phyloP scores from a whole-genome alignment of 2,329 filamentous ascomycete genomes.

The Nigrospora sphaerica region DNA sequence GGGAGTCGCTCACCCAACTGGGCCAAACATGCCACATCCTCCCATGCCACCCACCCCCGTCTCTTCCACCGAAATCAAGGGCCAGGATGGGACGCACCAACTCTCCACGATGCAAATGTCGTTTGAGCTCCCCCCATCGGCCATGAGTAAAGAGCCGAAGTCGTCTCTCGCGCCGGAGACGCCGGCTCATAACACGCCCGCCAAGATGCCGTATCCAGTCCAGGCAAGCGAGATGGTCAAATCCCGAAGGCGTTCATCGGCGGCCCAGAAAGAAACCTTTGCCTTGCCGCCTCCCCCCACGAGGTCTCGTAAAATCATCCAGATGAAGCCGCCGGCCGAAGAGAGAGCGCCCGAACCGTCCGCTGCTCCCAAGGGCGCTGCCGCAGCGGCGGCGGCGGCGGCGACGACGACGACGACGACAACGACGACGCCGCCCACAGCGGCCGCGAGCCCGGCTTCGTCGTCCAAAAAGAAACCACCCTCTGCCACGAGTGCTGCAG shows the following conservation, averaged over 20 bases:
- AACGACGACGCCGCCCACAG: slow-evolving; percentile 42
- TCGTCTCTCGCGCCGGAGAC: too few relatives aligned
- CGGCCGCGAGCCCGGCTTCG: slow-evolving; percentile 14
- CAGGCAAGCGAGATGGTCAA: slow-evolving; percentile 42
- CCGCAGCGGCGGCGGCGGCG: slow-evolving; percentile 15
- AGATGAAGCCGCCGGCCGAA: slow-evolving; percentile 73
- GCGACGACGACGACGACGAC: slow-evolving; percentile 72
- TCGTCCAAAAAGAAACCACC: slow-evolving; percentile 69
- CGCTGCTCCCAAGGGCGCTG: slow-evolving; percentile 8
- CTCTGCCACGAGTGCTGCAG: slow-evolving; percentile 70
- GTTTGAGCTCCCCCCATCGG: slow-evolving; percentile 73
- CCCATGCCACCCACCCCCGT: slow-evolving; percentile 68
- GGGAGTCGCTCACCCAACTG: too few relatives aligned
- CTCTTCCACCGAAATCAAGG: slow-evolving; percentile 72
- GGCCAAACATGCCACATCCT: slow-evolving; percentile 53
- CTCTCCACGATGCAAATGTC: slow-evolving; percentile 56
- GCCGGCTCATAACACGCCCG: too few relatives aligned
- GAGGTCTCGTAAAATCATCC: slow-evolving; percentile 89
- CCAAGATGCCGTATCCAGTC: slow-evolving; percentile 32
- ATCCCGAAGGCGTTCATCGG: slow-evolving; percentile 43
- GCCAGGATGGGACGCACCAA: slow-evolving; percentile 58
- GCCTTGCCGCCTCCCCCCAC: slow-evolving; percentile 87
- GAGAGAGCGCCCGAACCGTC: slow-evolving; percentile 23
- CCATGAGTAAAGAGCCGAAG: slow-evolving; percentile 31
- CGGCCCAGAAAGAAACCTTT: slow-evolving; percentile 56